phyloP scores from a whole-genome alignment of 1,284 basidiomycete genomes.

The Pulveroboletus sp. region DNA sequence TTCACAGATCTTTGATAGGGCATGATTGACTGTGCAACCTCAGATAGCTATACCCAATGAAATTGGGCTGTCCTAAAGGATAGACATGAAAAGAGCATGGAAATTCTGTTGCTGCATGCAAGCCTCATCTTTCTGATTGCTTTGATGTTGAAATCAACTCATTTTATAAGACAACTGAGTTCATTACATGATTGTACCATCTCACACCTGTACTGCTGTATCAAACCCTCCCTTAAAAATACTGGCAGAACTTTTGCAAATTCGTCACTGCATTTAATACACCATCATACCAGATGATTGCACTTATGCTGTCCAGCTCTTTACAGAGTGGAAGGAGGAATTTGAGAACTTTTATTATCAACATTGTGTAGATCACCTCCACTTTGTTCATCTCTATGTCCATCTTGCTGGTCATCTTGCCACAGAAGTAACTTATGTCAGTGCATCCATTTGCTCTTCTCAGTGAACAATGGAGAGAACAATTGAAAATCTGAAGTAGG shows the following conservation, averaged over 20 bases:
- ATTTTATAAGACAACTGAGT: not conserved
- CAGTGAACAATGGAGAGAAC: not conserved
- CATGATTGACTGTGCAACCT: not conserved
- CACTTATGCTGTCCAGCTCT: not conserved
- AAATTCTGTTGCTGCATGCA: no score
- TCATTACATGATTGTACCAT: not conserved
- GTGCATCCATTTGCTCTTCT: conserved; percentile 4
- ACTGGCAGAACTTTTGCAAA: conserved; percentile 5
- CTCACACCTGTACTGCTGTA: not conserved
- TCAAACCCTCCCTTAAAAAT: not conserved
- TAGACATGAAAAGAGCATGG: not conserved
- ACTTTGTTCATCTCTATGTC: not conserved
- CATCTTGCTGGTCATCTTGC: not conserved
- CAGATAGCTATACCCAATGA: no score
- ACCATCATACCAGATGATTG: not conserved
- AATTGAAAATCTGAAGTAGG: not conserved
- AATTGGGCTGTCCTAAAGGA: no score
- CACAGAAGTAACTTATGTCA: not conserved
- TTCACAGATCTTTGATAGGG: not conserved
- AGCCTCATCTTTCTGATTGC: no score
- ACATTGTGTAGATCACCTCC: not conserved
- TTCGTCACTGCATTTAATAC: not conserved
- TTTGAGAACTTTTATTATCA: not conserved
- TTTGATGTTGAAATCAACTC: no score
- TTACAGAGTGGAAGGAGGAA: not conserved